Percentiles rank a stretch among this genome's conserved stretches.
These are phyloP conservation scores for Botrytis elliptica DNA, from an alignment of 2,329 filamentous ascomycete species.

Conservation along the genomic window DNA sequence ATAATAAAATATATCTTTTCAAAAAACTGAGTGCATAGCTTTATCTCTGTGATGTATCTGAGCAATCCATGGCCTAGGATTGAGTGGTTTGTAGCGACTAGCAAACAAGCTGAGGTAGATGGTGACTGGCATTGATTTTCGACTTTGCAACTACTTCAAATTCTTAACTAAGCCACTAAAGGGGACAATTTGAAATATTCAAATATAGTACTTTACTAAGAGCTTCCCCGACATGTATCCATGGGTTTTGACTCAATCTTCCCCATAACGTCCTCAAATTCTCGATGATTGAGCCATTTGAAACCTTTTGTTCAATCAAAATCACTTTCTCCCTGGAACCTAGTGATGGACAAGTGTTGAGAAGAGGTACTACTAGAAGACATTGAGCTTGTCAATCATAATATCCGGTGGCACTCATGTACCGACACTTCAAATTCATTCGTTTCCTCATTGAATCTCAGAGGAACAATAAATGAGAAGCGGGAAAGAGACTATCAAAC, in stretches of 20 bases:
- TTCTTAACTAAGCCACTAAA: not conserved
- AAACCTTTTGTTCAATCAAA: not conserved
- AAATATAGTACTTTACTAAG: not conserved
- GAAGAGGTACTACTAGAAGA: not conserved
- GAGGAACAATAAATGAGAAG: not conserved
- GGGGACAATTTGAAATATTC: not conserved
- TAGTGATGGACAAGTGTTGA: not conserved
- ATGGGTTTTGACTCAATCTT: not conserved
- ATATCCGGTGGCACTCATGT: not conserved
- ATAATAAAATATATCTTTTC: not conserved
- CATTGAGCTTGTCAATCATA: not conserved
- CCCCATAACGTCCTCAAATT: too few relatives aligned
- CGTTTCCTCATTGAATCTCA: not conserved
- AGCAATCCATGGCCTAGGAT: not conserved
- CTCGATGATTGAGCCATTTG: not conserved
- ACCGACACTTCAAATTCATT: not conserved
- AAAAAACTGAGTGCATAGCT: too few relatives aligned
- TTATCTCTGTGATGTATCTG: not conserved
- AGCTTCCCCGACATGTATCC: not conserved
- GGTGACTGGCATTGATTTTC: too few relatives aligned
- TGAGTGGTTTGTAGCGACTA: too few relatives aligned
- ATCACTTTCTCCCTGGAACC: not conserved
- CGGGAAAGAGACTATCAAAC: not conserved
- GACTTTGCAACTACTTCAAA: too few relatives aligned
- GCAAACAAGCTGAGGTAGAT: too few relatives aligned